Evolutionary conservation across 805 yeast species (phyloP).

Genomic region (Cyberlindnera suaveolens): DNA sequence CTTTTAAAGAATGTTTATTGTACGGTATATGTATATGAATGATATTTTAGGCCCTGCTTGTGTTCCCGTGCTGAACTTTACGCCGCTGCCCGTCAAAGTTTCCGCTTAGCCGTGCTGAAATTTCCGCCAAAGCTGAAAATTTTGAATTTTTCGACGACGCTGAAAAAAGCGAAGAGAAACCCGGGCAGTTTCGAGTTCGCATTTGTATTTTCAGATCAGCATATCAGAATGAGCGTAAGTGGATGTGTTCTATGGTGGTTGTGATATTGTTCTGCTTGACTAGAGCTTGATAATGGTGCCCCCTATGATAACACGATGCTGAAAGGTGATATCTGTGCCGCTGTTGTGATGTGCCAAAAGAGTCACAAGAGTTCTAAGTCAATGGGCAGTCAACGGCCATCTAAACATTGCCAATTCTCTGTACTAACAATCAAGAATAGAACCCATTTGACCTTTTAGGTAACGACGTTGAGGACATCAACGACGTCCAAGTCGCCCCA

Average conservation of each 20-base stretch:
- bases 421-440: slow-evolving; percentile 29
- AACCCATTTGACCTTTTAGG: slow-evolving; percentile 79
- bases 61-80: slow-evolving; percentile 7
- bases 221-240: slow-evolving; percentile 17
- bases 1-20: not conserved
- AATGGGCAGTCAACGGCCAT: too few species aligned
- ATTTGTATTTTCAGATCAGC: too few species aligned
- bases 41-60: not conserved
- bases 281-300: too few species aligned
- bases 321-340: not conserved
- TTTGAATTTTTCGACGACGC: slow-evolving; percentile 12
- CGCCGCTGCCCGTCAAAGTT: not conserved
- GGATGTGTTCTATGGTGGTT: not conserved
- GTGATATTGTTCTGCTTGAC: too few species aligned
- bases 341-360: not conserved
- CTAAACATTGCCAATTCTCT: not conserved
- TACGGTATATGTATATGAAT: not conserved
- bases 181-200: too few species aligned
- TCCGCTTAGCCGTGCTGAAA: slow-evolving; percentile 12
- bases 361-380: not conserved
- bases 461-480: slow-evolving; percentile 81
- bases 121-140: slow-evolving; percentile 6
- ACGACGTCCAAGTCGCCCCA: slow-evolving; percentile 46
- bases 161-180: slow-evolving; percentile 8
- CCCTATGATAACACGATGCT: too few species aligned